Evolutionary conservation across 1,284 basidiomycete genomes (phyloP).

Genomic region (Lentinula novae-zelandiae): DNA sequence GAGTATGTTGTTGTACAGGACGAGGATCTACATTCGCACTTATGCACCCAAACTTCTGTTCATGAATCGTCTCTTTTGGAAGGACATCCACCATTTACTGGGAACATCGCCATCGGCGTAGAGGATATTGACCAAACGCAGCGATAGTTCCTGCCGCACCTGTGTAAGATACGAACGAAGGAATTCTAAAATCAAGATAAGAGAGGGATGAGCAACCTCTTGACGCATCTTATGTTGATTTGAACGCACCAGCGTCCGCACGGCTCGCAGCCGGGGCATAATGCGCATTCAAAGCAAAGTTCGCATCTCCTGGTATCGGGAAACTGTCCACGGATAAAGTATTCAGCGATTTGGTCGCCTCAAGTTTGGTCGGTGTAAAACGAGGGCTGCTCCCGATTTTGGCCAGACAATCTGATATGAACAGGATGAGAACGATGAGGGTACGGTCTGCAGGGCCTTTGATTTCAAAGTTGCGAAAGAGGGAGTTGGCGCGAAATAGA

Average conservation of each 20-base stretch:
- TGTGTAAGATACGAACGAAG: conserved; percentile 91
- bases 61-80: conserved; percentile 97
- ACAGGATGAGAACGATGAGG: conserved; percentile 97
- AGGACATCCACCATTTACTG: conserved; percentile 99
- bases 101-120: conserved; percentile 87
- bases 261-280: conserved; percentile 81
- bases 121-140: conserved; percentile 82
- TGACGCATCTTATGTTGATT: background rate
- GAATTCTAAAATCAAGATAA: conserved; percentile 51
- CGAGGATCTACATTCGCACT: background rate
- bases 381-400: conserved; percentile 69
- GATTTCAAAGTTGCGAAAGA: conserved; percentile 99
- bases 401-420: conserved; percentile 94
- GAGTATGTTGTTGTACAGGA: conserved; percentile 4
- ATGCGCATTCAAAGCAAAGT: conserved; percentile 90
- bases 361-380: conserved; percentile 70
- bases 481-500: conserved; percentile 97
- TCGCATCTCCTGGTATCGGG: conserved; percentile 93
- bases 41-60: conserved; percentile 70
- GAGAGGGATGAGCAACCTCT: conserved; percentile 8
- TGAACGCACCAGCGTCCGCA: conserved; percentile 75
- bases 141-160: conserved; percentile 87
- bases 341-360: conserved; percentile 86
- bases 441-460: conserved; percentile 96
- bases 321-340: conserved; percentile 93